phyloP scores from a whole-genome alignment of 1,284 basidiomycete genomes.

The Ceratobasidium sp. region DNA sequence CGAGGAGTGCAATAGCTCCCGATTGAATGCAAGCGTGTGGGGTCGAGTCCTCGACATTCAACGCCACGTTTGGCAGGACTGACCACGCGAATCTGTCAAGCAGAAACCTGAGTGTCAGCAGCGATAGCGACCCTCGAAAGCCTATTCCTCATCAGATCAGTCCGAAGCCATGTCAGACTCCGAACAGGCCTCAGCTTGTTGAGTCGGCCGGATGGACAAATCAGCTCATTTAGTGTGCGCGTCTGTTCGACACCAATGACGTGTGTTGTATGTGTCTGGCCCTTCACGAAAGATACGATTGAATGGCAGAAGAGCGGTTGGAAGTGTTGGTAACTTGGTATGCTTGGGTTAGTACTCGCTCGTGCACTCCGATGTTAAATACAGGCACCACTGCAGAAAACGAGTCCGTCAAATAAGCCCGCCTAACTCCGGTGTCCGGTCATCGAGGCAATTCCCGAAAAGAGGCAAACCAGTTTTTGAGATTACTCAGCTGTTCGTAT shows the following conservation, averaged over 20 bases:
- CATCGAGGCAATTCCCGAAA: no score
- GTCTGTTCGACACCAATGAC: constrained; percentile 18
- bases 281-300: neutral
- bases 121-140: neutral
- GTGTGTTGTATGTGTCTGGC: neutral
- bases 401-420: no score
- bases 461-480: no score
- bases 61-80: neutral
- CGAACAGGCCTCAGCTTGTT: neutral
- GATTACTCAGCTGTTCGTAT: neutral
- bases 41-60: neutral
- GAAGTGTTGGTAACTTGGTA: no score
- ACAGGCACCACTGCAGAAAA: no score
- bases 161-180: neutral
- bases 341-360: no score
- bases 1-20: no score
- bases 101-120: neutral
- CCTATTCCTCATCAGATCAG: constrained; percentile 7
- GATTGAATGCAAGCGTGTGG: neutral
- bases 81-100: no score
- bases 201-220: neutral
- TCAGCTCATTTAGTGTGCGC: neutral
- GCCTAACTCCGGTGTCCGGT: no score
- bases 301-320: neutral
- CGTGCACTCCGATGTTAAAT: no score